Evolutionary conservation across 805 yeast genomes (phyloP).

Genomic region (Ogataea trehaloabstinens): DNA sequence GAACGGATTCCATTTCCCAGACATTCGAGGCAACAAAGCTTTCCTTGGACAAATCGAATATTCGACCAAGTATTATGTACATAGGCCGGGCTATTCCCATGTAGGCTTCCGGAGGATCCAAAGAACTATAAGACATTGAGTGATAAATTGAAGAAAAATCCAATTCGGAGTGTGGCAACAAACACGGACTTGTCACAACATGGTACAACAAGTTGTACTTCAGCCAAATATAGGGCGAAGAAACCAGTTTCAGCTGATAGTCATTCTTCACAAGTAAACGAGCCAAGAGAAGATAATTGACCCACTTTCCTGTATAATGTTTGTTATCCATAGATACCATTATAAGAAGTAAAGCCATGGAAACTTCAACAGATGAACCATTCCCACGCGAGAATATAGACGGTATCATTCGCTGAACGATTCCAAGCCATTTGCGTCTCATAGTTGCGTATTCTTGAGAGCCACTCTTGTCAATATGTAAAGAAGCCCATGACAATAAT

Average conservation of each 20-base stretch:
- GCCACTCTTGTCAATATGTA: constrained; percentile 9
- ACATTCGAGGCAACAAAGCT: constrained; percentile 1
- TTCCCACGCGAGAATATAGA: constrained; percentile 1
- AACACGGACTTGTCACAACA: constrained; percentile 7
- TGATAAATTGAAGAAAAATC: not conserved
- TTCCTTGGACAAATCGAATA: constrained; percentile 4
- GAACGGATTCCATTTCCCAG: not conserved
- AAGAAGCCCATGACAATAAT: constrained; percentile 8
- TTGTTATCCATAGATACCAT: constrained; percentile 8
- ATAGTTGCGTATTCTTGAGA: not conserved
- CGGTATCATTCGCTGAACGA: constrained; percentile 3
- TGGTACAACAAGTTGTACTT: constrained; percentile 8
- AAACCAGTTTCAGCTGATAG: not conserved
- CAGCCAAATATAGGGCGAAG: constrained; percentile 5
- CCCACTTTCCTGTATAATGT: constrained; percentile 9
- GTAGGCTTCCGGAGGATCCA: constrained; percentile 7
- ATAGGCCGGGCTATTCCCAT: constrained; percentile 10
- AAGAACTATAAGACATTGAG: not conserved
- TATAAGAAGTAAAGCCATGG: constrained; percentile 6
- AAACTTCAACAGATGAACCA: constrained; percentile 2
- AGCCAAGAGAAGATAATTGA: constrained; percentile 5
- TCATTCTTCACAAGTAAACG: constrained; percentile 4
- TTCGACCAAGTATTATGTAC: constrained; percentile 6
- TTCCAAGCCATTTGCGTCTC: not conserved
- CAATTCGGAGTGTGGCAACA: not conserved